phyloP scores from a whole-genome alignment of 31 red algal species.

The Odonthalia washingtoniensis region DNA sequence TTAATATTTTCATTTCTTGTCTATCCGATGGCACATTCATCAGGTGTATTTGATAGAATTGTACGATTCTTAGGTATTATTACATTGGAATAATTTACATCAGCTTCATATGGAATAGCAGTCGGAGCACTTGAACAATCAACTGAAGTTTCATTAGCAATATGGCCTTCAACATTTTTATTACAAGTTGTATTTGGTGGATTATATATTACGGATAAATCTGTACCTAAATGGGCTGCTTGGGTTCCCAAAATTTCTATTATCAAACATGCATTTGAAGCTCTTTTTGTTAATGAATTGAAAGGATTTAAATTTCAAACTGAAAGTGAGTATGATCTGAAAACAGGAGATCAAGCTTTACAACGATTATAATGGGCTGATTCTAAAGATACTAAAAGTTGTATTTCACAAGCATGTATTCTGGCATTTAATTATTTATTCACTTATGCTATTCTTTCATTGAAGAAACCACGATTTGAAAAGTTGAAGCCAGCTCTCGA shows the following conservation, averaged over 20 bases:
- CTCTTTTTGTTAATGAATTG: slow-evolving; percentile 87
- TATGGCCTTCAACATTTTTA: slow-evolving; percentile 87
- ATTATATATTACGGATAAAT: slow-evolving; percentile 75
- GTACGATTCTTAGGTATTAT: slow-evolving; percentile 70
- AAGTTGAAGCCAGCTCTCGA: slow-evolving; percentile 44
- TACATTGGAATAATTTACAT: slow-evolving; percentile 86
- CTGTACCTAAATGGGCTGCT: slow-evolving; percentile 68
- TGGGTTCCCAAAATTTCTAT: slow-evolving; percentile 87
- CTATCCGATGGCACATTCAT: slow-evolving; percentile 82
- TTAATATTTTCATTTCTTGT: slow-evolving; percentile 81
- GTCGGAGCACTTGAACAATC: slow-evolving; percentile 84
- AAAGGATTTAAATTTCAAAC: slow-evolving; percentile 76
- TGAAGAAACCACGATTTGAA: slow-evolving; percentile 73
- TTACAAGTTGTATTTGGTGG: slow-evolving; percentile 95
- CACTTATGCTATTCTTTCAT: slow-evolving; percentile 68
- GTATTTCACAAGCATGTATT: slow-evolving; percentile 58
- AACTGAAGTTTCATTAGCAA: slow-evolving; percentile 82
- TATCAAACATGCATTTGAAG: slow-evolving; percentile 90
- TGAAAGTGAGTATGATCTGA: slow-evolving; percentile 62
- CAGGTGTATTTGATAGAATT: slow-evolving; percentile 56
- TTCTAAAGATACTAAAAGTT: slow-evolving; percentile 59
- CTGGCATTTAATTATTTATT: slow-evolving; percentile 80
- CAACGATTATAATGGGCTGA: slow-evolving; percentile 70
- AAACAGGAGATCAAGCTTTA: slow-evolving; percentile 80
- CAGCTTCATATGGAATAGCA: slow-evolving; percentile 76